Conservation (phyloP, 1,284 basidiomycete species). For the Sanguinoderma infundibulare region DNA sequence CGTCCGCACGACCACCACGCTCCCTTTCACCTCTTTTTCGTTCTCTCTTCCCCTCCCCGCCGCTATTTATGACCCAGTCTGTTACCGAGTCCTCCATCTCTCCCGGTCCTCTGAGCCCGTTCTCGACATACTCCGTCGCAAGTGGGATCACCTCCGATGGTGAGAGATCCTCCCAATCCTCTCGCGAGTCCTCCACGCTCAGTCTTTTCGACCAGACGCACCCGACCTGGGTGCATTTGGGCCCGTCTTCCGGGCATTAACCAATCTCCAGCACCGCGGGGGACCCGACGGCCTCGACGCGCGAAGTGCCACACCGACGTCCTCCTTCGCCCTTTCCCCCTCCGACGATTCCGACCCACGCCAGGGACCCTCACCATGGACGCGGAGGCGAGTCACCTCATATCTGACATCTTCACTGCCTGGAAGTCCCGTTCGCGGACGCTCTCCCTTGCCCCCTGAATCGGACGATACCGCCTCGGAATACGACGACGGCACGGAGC, state of each 20-base stretch:
- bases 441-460: slow-evolving; percentile 32
- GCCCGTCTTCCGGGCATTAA: slow-evolving; percentile 70
- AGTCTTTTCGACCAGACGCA: slow-evolving; percentile 49
- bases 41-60: slow-evolving; percentile 19
- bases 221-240: slow-evolving; percentile 80
- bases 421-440: slow-evolving; percentile 31
- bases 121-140: slow-evolving; percentile 49
- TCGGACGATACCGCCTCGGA: slow-evolving; percentile 36
- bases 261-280: slow-evolving; percentile 51
- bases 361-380: slow-evolving; percentile 67
- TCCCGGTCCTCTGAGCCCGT: slow-evolving; percentile 53
- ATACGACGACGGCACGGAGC: slow-evolving; percentile 29
- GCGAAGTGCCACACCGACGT: slow-evolving; percentile 34
- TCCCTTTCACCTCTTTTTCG: slow-evolving; percentile 22
- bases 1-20: slow-evolving; percentile 20
- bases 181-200: slow-evolving; percentile 3
- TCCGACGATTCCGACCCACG: slow-evolving; percentile 49
- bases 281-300: slow-evolving; percentile 19
- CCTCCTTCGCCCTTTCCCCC: slow-evolving; percentile 36
- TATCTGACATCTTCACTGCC: slow-evolving; percentile 48
- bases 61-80: slow-evolving; percentile 39
- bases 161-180: slow-evolving; percentile 34
- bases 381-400: slow-evolving; percentile 61
- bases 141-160: slow-evolving; percentile 75
- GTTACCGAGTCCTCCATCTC: slow-evolving; percentile 47